These are phyloP conservation scores for Populus nigra DNA, from an alignment of 345 rosid species.

Conservation along the genomic window DNA sequence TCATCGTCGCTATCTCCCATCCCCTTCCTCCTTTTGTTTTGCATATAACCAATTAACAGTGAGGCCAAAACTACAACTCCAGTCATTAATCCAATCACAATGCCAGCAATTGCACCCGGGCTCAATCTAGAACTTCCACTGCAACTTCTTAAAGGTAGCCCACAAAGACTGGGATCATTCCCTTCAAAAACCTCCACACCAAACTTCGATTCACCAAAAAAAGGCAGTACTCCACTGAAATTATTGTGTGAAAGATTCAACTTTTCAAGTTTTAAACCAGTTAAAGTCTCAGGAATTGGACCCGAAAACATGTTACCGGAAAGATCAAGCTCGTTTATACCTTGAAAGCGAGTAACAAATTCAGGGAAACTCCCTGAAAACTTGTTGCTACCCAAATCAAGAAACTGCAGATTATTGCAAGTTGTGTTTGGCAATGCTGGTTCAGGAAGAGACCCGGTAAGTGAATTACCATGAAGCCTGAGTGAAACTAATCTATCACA, in stretches of 20 bases:
- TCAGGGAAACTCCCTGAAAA: slow-evolving; percentile 82
- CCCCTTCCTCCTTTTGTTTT: slow-evolving; percentile 71
- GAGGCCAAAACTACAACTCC: slow-evolving; percentile 87
- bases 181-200: slow-evolving; percentile 69
- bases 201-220: slow-evolving; percentile 61
- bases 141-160: slow-evolving; percentile 69
- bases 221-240: slow-evolving; percentile 76
- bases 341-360: slow-evolving; percentile 56
- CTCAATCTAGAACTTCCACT: slow-evolving; percentile 60
- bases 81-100: slow-evolving; percentile 88
- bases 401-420: slow-evolving; percentile 60
- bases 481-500: slow-evolving; percentile 74
- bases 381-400: slow-evolving; percentile 79
- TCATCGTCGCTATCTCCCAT: slow-evolving; percentile 70
- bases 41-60: slow-evolving; percentile 76
- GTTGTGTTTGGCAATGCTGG: slow-evolving; percentile 81
- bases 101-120: slow-evolving; percentile 88
- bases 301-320: slow-evolving; percentile 70
- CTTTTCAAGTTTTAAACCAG: slow-evolving; percentile 53
- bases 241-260: slow-evolving; percentile 86
- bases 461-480: slow-evolving; percentile 60
- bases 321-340: slow-evolving; percentile 76
- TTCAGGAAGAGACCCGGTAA: slow-evolving; percentile 67
- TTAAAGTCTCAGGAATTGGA: slow-evolving; percentile 59
- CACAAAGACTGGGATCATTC: slow-evolving; percentile 80